These are phyloP conservation scores for Ehretia macrophylla DNA, from an alignment of 257 asterid species.

Conservation along the genomic window DNA sequence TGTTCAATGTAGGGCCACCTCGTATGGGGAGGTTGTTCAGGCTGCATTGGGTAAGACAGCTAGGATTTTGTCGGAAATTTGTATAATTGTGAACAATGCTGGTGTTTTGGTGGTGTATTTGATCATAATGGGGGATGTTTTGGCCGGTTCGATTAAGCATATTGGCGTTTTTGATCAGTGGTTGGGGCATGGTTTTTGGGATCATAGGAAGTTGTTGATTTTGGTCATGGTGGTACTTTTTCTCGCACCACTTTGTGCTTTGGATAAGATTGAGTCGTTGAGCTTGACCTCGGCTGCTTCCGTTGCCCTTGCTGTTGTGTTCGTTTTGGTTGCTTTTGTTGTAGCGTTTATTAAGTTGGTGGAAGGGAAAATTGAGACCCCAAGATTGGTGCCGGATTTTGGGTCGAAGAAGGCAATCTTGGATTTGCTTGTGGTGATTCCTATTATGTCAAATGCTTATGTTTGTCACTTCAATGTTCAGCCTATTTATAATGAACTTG, in stretches of 20 bases:
- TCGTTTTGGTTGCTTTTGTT: slow-evolving; percentile 57
- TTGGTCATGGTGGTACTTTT: slow-evolving; percentile 60
- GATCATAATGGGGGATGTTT: slow-evolving; percentile 90
- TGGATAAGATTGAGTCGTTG: slow-evolving; percentile 83
- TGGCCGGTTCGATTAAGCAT: slow-evolving; percentile 82
- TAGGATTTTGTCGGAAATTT: slow-evolving; percentile 63
- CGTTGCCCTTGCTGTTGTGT: slow-evolving; percentile 89
- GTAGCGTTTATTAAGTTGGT: slow-evolving; percentile 63
- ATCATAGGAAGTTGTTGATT: slow-evolving; percentile 69
- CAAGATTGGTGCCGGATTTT: slow-evolving; percentile 82
- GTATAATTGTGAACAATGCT: slow-evolving; percentile 78
- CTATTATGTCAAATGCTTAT: slow-evolving; percentile 91
- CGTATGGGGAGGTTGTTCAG: slow-evolving; percentile 92
- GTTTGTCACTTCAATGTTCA: slow-evolving; percentile 93
- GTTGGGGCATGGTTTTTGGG: slow-evolving; percentile 92
- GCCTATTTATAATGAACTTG: slow-evolving; percentile 92
- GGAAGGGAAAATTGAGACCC: slow-evolving; percentile 75
- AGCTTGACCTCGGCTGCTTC: slow-evolving; percentile 92
- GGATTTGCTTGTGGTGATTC: slow-evolving; percentile 92
- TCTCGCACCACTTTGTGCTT: slow-evolving; percentile 77
- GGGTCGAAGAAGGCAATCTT: slow-evolving; percentile 72
- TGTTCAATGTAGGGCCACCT: slow-evolving; percentile 64
- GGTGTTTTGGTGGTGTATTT: slow-evolving; percentile 85
- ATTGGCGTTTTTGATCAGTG: slow-evolving; percentile 86
- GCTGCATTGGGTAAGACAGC: slow-evolving; percentile 76